Percentiles rank a stretch among this genome's conserved stretches.
phyloP scores from a whole-genome alignment of 2,329 filamentous ascomycete genomes.

The Phialemoniopsis sp. region DNA sequence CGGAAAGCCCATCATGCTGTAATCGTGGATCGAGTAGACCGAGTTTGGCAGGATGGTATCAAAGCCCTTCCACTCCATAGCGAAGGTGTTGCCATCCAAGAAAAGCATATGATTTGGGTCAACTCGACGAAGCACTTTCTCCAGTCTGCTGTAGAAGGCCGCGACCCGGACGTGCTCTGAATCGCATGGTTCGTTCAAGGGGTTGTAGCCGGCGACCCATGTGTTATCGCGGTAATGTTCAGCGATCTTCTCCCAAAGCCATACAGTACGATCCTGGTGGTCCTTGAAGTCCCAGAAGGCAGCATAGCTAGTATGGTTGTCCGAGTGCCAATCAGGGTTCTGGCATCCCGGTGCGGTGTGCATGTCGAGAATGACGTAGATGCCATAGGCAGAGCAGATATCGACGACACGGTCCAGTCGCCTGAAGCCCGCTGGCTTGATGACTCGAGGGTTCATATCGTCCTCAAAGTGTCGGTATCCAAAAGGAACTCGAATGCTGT shows the following conservation, averaged over 20 bases:
- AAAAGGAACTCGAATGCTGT: conserved; percentile 49
- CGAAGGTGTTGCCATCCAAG: conserved; percentile 46
- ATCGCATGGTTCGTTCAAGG: conserved; percentile 18
- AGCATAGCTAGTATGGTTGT: conserved; percentile 18
- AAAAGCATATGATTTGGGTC: conserved; percentile 45
- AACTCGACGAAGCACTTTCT: conserved; percentile 27
- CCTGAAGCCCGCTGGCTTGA: conserved; percentile 35
- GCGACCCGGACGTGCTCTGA: conserved; percentile 11
- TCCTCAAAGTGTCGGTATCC: conserved; percentile 50
- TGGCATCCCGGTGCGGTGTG: conserved; percentile 28
- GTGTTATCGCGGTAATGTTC: conserved; percentile 19
- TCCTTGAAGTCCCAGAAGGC: conserved; percentile 30
- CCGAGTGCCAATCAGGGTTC: conserved; percentile 31
- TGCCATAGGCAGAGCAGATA: conserved; percentile 24
- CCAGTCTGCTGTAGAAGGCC: conserved; percentile 29
- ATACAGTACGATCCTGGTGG: conserved; percentile 21
- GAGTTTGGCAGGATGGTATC: conserved; percentile 36
- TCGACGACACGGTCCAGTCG: conserved; percentile 36
- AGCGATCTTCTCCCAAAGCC: neutral
- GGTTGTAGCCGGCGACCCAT: conserved; percentile 29
- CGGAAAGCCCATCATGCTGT: conserved; percentile 46
- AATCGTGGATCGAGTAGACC: conserved; percentile 51
- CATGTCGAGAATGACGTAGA: conserved; percentile 30
- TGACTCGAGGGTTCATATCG: no score
- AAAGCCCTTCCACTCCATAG: conserved; percentile 43